Evolutionary conservation across 2,329 filamentous ascomycete genomes (phyloP).

Genomic region (Albophoma yamanashiensis): DNA sequence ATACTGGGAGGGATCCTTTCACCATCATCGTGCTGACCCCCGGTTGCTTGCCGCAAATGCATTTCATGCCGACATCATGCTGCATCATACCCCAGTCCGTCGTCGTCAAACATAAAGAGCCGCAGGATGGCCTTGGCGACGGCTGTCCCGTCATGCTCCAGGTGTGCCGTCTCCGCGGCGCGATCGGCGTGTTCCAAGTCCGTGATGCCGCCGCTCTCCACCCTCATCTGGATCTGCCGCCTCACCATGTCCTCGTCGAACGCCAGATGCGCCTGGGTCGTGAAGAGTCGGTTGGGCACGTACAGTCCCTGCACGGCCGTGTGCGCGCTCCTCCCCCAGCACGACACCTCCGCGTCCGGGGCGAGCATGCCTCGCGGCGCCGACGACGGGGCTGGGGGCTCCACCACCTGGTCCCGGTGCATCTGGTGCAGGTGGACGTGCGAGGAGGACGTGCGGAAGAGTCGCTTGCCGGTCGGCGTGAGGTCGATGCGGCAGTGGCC

Average conservation of each 20-base stretch:
- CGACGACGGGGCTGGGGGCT: not conserved
- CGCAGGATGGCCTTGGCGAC: conserved; percentile 48
- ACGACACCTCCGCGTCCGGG: conserved; percentile 29
- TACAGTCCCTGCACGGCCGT: conserved; percentile 71
- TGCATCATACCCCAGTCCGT: conserved; percentile 16
- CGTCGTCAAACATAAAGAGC: conserved; percentile 38
- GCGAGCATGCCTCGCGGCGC: not conserved
- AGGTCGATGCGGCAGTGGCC: not conserved
- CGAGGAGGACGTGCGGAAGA: conserved; percentile 36
- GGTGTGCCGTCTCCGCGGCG: conserved; percentile 48
- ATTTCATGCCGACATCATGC: not conserved
- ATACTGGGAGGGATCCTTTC: too few relatives aligned
- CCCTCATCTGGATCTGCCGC: not conserved
- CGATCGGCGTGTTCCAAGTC: conserved; percentile 38
- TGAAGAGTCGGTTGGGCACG: conserved; percentile 21
- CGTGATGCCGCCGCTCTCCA: not conserved
- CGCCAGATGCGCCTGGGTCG: not conserved
- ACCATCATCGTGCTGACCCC: too few relatives aligned
- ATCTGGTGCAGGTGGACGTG: conserved; percentile 48
- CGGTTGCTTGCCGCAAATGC: too few relatives aligned
- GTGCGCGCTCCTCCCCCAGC: conserved; percentile 52
- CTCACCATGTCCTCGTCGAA: not conserved
- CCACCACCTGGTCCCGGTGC: conserved; percentile 38
- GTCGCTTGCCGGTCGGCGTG: not conserved
- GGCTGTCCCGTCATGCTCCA: conserved; percentile 45